Evolutionary conservation across 2,329 filamentous ascomycete genomes (phyloP), one percentile per base, ranked within the genome.

Genomic region (Talaromyces pinophilus): DNA sequence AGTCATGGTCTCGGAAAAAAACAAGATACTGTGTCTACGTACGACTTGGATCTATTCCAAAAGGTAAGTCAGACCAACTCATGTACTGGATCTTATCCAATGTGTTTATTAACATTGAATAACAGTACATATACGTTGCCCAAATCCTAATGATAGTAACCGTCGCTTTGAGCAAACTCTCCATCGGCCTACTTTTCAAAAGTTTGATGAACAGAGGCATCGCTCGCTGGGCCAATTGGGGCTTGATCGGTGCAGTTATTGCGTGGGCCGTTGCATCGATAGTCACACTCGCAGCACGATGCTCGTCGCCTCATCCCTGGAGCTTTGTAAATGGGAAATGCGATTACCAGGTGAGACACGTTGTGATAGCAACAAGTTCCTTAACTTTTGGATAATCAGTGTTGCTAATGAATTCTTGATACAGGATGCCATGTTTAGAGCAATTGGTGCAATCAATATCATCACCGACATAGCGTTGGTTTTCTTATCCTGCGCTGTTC

Each of bases 231-330:
- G 63, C 69, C 30, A 71, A 69, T 30, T 65, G 67, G 64, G 48
- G 48, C 4, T 59, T 72, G 52, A 69, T 71, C 17, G 65, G 59
- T 17, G 64, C 67, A 1, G 68, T 72, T 48, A 48, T 67, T 54
- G 67, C 64, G 17, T 72, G 70, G 70, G 64, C 69, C 5, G 13
- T 71, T 30, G 68, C 50, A 19, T 71, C 70, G 1, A 69, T 71
- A 22, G n/a, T 71, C 11, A 69, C 67, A 22, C 66, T 72, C 22
- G 69, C 67, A 22, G 50, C 70, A 3, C 66, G 69, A 28, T 72
- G 70, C 54, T 68, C 69, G 8, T 65, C 70, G 38, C 69, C 70
- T 48, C 63, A 67, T 35, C 70, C 70, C 0, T 72, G 70, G 70
- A 60, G 59, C 30, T 71, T 69, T 66, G 64, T 66, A 3, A 52